Evolutionary conservation across 768 basidiomycete species (phyloP).

Genomic region (Pulveroboletus sp.): DNA sequence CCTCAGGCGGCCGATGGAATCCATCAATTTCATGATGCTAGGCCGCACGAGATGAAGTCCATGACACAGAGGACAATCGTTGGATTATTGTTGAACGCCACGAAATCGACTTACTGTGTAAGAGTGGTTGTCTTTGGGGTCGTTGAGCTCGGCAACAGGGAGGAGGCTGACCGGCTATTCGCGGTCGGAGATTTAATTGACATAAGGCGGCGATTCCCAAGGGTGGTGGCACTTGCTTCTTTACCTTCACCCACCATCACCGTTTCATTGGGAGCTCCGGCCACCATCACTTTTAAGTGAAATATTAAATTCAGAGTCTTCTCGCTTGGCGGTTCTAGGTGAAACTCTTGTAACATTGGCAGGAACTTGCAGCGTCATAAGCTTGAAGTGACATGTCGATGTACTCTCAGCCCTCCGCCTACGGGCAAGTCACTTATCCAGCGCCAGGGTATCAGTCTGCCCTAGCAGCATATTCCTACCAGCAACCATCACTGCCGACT

Average conservation of each 20-base stretch:
- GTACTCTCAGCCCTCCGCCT: constrained; percentile 57
- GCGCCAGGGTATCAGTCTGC: constrained; percentile 43
- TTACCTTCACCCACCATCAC: constrained; percentile 46
- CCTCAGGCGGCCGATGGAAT: constrained; percentile 34
- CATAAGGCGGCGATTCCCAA: constrained; percentile 24
- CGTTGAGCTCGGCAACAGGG: constrained; percentile 14
- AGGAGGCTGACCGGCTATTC: constrained; percentile 17
- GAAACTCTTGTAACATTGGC: constrained; percentile 31
- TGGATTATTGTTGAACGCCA: neutral
- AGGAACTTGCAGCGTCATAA: constrained; percentile 32
- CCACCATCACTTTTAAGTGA: constrained; percentile 47
- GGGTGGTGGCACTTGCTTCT: constrained; percentile 26
- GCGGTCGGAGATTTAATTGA: constrained; percentile 36
- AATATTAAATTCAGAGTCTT: constrained; percentile 39
- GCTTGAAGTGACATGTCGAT: constrained; percentile 51
- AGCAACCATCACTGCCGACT: constrained; percentile 39
- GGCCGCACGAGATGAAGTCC: constrained; percentile 1
- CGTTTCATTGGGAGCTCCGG: constrained; percentile 34
- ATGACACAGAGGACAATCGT: neutral
- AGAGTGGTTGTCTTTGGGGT: constrained; percentile 23
- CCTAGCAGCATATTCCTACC: constrained; percentile 43
- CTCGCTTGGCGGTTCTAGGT: constrained; percentile 29
- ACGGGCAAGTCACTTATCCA: constrained; percentile 53
- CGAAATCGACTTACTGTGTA: constrained; percentile 26
- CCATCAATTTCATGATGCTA: constrained; percentile 25